These are phyloP conservation scores for Apostasia shenzhenica DNA, from an alignment of 106 monocot species.

Conservation along the genomic window DNA sequence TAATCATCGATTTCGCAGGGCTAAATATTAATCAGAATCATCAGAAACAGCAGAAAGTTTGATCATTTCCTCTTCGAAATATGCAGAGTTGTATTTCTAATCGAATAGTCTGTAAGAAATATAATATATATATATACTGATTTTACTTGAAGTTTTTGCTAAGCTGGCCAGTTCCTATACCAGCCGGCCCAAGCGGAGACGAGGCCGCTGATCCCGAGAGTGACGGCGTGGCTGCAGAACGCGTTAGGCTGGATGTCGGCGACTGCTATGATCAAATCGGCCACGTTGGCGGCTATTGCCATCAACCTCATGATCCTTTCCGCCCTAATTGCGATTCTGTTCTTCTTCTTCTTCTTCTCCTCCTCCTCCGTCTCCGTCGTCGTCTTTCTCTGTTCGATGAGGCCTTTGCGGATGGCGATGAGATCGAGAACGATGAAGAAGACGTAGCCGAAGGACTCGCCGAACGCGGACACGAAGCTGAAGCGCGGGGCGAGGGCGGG, in stretches of 20 bases:
- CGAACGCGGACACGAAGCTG: conserved; percentile 91
- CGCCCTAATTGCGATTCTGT: conserved; percentile 11
- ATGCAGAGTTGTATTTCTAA: too few species aligned
- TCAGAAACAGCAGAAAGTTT: too few species aligned
- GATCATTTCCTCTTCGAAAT: too few species aligned
- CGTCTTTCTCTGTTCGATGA: conserved; percentile 32
- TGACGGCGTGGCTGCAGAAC: conserved; percentile 73
- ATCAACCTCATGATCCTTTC: conserved; percentile 91
- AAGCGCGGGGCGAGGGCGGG: conserved; percentile 41
- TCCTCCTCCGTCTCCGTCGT: conserved; percentile 7
- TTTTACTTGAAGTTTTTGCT: too few species aligned
- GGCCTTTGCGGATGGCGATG: conserved; percentile 44
- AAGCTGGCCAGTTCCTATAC: conserved; percentile 86
- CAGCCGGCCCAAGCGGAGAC: conserved; percentile 99
- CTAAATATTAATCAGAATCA: not conserved
- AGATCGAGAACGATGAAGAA: conserved; percentile 73
- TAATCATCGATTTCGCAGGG: not conserved
- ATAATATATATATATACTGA: too few species aligned
- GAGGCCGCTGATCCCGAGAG: conserved; percentile 83
- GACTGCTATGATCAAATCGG: conserved; percentile 66
- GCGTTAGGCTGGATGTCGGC: conserved; percentile 88
- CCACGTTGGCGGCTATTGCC: conserved; percentile 76
- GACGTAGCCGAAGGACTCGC: conserved; percentile 76
- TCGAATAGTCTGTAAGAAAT: too few species aligned
- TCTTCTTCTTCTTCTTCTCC: conserved; percentile 26